Base-by-base conservation (phyloP, 768 basidiomycete genomes). In the Amanita inopinata region DNA sequence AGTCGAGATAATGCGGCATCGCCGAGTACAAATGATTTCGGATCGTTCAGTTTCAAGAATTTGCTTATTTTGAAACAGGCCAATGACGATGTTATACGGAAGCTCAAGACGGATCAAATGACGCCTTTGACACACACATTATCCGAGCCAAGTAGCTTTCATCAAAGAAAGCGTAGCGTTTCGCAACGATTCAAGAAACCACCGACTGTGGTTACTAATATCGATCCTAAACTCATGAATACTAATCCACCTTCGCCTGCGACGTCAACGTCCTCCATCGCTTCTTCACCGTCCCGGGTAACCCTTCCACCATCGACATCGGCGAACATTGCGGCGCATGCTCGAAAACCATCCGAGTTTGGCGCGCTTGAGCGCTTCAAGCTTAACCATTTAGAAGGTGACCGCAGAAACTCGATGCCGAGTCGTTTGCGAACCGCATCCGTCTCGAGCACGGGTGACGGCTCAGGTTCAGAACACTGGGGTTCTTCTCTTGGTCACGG, bases 11-110 rank as follows among this genome's bases (percentile, higher is more conserved):
- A 73, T 8, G 65, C 62, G 12, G 56, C 64, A 4, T 74, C 82
- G 20, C 73, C 79, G 24, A 74, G 74, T 12, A 78, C 76, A 49
- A 90, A 94, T 53, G 93, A 97, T 55, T 99, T 98, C 63, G 96
- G 96, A 15, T 82, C 90, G 0, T 99, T 99, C 69, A 91, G 84
- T 62, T 99, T 92, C 75, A 97, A 97, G 71, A 99, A 99, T 57
- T 61, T 97, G 31, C 90, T 90, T 0, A 77, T 96, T 5, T 66
- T 98, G 61, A 99, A 98, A 65, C 92, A 97, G 62, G 92, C 90
- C 12, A 99, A 99, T 59, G 96, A 99, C 62, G 93, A 98, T 57
- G 81, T 98, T 51, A 96, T 99, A 52, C 80, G 89, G 47, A 96
- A 97, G 62, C 71, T 98, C 56, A 84, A 88, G 63, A 87, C 86